Percentiles rank a stretch among this genome's conserved stretches.
phyloP scores from a whole-genome alignment of 2,329 filamentous ascomycete genomes.

The Colletotrichum liriopes region DNA sequence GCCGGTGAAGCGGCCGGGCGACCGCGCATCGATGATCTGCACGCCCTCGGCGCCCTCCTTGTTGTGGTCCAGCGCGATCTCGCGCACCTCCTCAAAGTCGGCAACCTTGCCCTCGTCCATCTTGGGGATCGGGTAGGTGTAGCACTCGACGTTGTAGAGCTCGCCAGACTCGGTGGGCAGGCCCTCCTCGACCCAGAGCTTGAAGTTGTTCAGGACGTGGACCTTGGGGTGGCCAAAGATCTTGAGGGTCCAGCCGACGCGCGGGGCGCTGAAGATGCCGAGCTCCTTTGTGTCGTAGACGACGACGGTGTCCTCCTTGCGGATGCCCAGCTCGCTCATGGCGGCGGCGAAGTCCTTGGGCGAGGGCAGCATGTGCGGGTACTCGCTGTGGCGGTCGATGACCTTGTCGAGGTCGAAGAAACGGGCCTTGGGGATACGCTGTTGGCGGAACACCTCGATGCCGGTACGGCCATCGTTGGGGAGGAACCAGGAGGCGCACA shows the following conservation, averaged over 20 bases:
- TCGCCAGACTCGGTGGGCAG: constrained; percentile 87
- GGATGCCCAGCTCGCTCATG: constrained; percentile 91
- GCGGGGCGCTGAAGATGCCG: constrained; percentile 93
- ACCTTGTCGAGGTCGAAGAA: constrained; percentile 98
- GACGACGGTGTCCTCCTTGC: constrained; percentile 89
- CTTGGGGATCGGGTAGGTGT: constrained; percentile 75
- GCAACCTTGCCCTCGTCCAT: constrained; percentile 77
- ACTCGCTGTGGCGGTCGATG: constrained; percentile 88
- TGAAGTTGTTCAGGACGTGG: constrained; percentile 96
- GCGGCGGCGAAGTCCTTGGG: constrained; percentile 86
- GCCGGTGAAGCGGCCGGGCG: constrained; percentile 85
- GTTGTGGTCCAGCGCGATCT: constrained; percentile 81
- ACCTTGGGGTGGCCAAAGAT: constrained; percentile 92
- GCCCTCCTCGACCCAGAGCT: constrained; percentile 89
- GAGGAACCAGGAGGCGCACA: constrained; percentile 96
- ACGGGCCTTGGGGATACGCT: constrained; percentile 88
- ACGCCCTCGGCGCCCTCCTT: constrained; percentile 88
- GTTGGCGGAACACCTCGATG: constrained; percentile 83
- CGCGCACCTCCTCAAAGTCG: constrained; percentile 85
- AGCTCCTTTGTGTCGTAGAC: constrained; percentile 94
- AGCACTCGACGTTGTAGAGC: constrained; percentile 77
- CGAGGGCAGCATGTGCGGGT: constrained; percentile 96
- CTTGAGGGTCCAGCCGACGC: constrained; percentile 93
- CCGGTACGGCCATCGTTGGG: constrained; percentile 92
- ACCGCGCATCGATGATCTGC: constrained; percentile 91